Evolutionary conservation across 139 green algal species (phyloP).

Genomic region (Eudorina sp.): DNA sequence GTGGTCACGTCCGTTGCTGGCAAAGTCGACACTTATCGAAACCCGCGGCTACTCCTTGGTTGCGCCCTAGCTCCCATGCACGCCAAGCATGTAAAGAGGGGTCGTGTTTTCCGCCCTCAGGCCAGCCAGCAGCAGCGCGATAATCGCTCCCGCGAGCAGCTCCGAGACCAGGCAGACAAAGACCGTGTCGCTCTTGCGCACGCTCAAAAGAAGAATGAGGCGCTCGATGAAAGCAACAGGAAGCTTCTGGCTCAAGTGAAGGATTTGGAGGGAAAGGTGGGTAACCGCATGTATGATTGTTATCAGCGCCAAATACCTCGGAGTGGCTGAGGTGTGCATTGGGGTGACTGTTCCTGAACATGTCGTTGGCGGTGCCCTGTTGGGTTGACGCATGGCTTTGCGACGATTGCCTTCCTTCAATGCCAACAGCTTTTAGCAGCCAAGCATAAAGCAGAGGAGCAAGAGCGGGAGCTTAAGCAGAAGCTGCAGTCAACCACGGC

Average conservation of each 20-base stretch:
- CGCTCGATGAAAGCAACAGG: background rate
- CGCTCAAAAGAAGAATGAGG: background rate
- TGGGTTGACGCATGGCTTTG: too few relatives aligned
- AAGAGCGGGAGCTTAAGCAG: background rate
- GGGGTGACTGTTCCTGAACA: too few relatives aligned
- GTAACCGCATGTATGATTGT: too few relatives aligned
- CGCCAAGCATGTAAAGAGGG: too few relatives aligned
- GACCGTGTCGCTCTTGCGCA: background rate
- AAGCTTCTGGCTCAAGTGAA: background rate
- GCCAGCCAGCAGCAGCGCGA: constrained; percentile 22
- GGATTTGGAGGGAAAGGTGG: constrained; percentile 1
- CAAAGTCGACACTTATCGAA: too few relatives aligned
- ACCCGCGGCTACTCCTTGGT: too few relatives aligned
- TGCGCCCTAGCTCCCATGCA: too few relatives aligned
- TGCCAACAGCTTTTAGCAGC: constrained; percentile 10
- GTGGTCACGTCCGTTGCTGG: too few relatives aligned
- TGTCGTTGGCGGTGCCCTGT: too few relatives aligned
- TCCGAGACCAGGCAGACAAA: constrained; percentile 38
- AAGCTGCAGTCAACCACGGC: constrained; percentile 22
- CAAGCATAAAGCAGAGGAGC: constrained; percentile 21
- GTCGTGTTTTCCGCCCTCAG: background rate
- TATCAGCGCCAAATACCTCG: too few relatives aligned
- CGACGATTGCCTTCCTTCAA: background rate
- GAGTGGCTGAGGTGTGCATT: too few relatives aligned
- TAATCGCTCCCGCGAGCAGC: background rate